These are phyloP conservation scores for Heliosperma pusillum DNA, from an alignment of 148 eudicot species.

Conservation along the genomic window DNA sequence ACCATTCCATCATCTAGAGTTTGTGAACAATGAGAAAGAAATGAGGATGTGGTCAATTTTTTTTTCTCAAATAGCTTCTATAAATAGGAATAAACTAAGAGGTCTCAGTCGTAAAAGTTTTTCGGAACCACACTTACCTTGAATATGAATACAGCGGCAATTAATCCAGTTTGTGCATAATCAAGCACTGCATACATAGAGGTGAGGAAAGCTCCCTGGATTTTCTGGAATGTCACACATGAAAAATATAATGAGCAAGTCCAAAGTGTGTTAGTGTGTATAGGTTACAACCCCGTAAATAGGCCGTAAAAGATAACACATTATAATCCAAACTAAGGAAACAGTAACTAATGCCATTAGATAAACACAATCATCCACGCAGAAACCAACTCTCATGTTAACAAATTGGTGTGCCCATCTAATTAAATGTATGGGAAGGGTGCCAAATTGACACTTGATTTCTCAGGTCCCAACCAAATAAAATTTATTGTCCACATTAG, in stretches of 20 bases:
- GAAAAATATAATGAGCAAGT: constrained; percentile 2
- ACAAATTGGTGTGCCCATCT: too few species aligned
- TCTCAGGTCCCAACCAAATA: too few species aligned
- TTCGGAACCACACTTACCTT: constrained; percentile 46
- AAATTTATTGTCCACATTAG: too few species aligned
- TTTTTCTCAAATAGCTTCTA: neutral
- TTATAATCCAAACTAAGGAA: neutral
- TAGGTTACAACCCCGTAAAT: neutral
- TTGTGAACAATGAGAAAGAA: neutral
- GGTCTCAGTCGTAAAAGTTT: neutral
- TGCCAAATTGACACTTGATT: too few species aligned
- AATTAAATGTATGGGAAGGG: too few species aligned
- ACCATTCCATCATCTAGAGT: constrained; percentile 98
- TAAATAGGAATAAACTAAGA: neutral
- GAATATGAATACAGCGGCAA: constrained; percentile 94
- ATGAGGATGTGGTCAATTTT: neutral
- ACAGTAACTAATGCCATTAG: neutral
- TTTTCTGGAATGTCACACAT: constrained; percentile 45
- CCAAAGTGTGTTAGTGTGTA: neutral
- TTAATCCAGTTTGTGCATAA: constrained; percentile 93
- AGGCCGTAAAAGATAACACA: neutral
- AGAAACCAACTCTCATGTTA: too few species aligned
- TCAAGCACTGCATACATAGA: constrained; percentile 86
- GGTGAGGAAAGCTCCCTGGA: constrained; percentile 77
- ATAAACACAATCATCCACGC: neutral